Evolutionary conservation across 2,329 filamentous ascomycete genomes (phyloP), one percentile per base, ranked within the genome.

Genomic region (Alternaria consortialis): DNA sequence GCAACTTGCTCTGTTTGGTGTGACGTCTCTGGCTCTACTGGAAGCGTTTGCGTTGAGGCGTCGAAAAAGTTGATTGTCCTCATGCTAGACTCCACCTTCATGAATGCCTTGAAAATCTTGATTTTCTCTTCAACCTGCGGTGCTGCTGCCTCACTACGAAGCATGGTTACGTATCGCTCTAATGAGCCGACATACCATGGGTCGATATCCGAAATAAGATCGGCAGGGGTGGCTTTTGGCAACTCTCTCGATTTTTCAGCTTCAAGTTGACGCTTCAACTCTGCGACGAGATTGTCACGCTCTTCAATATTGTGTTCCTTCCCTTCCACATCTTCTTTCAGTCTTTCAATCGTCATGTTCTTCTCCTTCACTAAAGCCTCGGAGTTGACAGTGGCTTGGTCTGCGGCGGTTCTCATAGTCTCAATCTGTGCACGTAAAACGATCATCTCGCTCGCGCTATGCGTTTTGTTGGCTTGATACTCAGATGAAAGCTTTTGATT

Each of bases 161-260:
- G 76, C 84, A 87, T 87, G 4, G 79, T 77, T 31, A 85, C 82
- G 66, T 84, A 87, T 42, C 85, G 79, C 51, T 84, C 82, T 48
- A 87, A 71, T 27, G 85, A 87, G 2, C 84, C 84, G 65, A 81
- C 84, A 64, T 83, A 87, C 83, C 85, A 87, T 3, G 84, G 82
- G 61, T 86, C 84, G n/a, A 87, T 77, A 64, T 86, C 85, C 25
- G 83, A 83, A 64, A 86, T 81, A 52, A 79, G 58, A 56, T 79
- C 76, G 25, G 66, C 64, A 44, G 74, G 61, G n/a, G 70, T 69
- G 32, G 72, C 66, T 37, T 70, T 68, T 4, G 65, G 62, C 9
- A 42, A 9, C 17, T 72, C 68, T 46, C 68, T 75, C 23, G 57
- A 44, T 47, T 63, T 74, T 56, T 77, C 74, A 12, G 64, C 63